These are phyloP conservation scores for Cystobasidium tubakii DNA, from an alignment of 768 basidiomycete genomes.

Conservation along the genomic window DNA sequence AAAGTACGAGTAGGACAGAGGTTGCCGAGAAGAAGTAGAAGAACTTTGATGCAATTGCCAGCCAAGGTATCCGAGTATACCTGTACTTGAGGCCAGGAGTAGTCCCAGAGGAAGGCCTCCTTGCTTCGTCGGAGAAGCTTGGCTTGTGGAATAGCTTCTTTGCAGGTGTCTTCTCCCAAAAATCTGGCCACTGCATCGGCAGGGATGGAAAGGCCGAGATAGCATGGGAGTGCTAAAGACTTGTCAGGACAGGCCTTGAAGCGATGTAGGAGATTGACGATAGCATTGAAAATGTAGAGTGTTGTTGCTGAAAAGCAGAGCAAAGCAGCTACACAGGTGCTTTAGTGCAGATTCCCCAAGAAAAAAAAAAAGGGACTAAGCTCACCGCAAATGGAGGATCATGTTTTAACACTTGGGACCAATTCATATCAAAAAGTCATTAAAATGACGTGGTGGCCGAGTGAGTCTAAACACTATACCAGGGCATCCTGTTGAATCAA, in stretches of 20 bases:
- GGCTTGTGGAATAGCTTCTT: not conserved
- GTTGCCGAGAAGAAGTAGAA: not conserved
- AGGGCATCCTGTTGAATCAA: too few relatives aligned
- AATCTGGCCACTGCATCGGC: not conserved
- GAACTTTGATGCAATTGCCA: not conserved
- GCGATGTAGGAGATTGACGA: too few relatives aligned
- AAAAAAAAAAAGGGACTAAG: not conserved
- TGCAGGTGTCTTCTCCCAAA: not conserved
- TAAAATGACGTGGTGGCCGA: conserved; percentile 3
- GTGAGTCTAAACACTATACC: not conserved
- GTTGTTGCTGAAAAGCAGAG: too few relatives aligned
- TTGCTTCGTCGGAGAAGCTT: not conserved
- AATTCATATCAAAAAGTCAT: not conserved
- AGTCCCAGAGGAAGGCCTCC: not conserved
- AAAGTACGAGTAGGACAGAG: conserved; percentile 40
- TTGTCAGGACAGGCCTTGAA: too few relatives aligned
- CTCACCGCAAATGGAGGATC: not conserved
- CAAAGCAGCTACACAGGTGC: too few relatives aligned
- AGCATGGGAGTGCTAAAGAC: not conserved
- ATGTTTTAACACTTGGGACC: not conserved
- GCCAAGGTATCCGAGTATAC: not conserved
- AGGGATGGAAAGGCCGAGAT: not conserved
- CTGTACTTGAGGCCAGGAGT: not conserved
- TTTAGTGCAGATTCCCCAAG: too few relatives aligned
- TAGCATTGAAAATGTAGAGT: too few relatives aligned